Evolutionary conservation across 2,329 filamentous ascomycete genomes (phyloP), one percentile per base, ranked within the genome.

Genomic region (Talaromyces albobiverticillius): DNA sequence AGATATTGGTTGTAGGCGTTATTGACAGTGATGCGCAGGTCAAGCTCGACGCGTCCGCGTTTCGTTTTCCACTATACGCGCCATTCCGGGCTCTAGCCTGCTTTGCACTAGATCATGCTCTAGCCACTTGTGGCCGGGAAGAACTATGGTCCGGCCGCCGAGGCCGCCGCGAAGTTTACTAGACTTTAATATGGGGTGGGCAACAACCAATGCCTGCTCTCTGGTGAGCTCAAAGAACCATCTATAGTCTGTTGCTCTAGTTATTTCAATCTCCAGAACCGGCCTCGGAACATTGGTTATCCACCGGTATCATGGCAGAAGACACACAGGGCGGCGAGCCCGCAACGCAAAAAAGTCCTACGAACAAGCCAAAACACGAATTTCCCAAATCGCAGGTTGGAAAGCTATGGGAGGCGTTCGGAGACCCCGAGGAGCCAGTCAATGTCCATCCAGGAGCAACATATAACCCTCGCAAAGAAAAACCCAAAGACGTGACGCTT

Each of bases 401-500:
- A 56, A 77, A 78, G 64, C 62, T 76, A 64, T 76, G 75, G 73
- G 74, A 76, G 48, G 74, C 72, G 26, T 75, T 77, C 57, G 73
- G 74, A 29, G 74, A 72, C 56, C 74, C 75, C 10, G 69, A 73
- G 56, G 73, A 81, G 55, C 79, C 76, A 46, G 76, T 78, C 38
- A 83, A 83, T 63, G 66, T 77, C 52, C 68, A 85, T 67, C 76
- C 83, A 1, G 80, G 80, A 53, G 81, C 81, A 16, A 79, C 76
- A 13, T 76, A 78, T 59, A 79, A 83, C 75, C 86, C 76, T 71
- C 79, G 80, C 9, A 88, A 76, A 73, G 88, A 79, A 55, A 69
- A 70, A 51, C 62, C 70, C n/a, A 68, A 72, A 53, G 70, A 74
- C 57, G 57, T 71, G 29, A 66, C 74, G 40, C 66, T 77, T 60